phyloP scores from a whole-genome alignment of 1,284 basidiomycete species.

The Apiotrichum gamsii region DNA sequence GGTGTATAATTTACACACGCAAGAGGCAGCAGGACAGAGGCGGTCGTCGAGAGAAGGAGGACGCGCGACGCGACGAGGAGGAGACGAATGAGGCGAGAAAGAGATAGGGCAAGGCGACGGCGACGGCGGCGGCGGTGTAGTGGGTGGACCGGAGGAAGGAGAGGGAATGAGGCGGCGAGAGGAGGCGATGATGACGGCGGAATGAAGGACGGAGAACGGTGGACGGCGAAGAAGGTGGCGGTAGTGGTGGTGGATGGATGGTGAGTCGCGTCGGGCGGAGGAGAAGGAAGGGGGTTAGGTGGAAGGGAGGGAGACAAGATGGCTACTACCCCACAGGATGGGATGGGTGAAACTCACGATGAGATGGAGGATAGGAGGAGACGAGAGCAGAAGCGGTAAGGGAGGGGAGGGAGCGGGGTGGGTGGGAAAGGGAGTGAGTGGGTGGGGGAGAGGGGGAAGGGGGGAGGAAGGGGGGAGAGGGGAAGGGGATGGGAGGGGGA shows the following conservation, averaged over 20 bases:
- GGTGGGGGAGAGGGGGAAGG: neutral
- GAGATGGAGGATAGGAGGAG: neutral
- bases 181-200: neutral
- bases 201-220: neutral
- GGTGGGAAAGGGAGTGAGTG: neutral
- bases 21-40: neutral
- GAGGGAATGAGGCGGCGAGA: neutral
- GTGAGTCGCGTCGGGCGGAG: constrained; percentile 13
- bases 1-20: neutral
- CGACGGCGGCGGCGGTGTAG: neutral
- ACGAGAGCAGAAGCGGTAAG: neutral
- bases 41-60: no score
- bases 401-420: neutral
- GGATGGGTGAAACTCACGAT: constrained; percentile 5
- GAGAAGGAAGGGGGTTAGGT: neutral
- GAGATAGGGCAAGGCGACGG: neutral
- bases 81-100: neutral
- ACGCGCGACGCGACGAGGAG: constrained; percentile 1
- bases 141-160: neutral
- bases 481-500: neutral
- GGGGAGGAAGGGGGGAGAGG: neutral
- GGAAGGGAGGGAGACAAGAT: neutral
- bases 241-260: neutral
- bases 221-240: neutral
- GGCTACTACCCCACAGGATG: no score